Conservation (phyloP, 2,329 filamentous ascomycete genomes). For the Fusarium transvaalense region DNA sequence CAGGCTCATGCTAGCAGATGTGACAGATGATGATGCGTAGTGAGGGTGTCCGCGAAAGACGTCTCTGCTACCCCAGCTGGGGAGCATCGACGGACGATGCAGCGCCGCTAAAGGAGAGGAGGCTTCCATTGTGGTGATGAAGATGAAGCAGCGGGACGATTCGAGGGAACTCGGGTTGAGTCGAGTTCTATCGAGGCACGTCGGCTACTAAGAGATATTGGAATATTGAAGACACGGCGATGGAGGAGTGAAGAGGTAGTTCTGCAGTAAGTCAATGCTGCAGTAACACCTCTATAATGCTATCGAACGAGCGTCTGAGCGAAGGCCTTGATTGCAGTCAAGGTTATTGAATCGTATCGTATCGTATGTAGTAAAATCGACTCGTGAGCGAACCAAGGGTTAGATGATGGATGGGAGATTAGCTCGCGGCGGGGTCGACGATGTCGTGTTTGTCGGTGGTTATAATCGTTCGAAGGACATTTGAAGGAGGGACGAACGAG, state of each 20-base stretch:
- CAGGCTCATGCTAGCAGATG: slow-evolving; percentile 79
- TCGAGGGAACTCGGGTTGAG: slow-evolving; percentile 38
- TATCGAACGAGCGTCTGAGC: slow-evolving; percentile 32
- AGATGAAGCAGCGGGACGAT: slow-evolving; percentile 33
- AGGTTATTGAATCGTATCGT: slow-evolving; percentile 13
- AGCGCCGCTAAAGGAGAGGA: slow-evolving; percentile 95
- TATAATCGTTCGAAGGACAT: slow-evolving; percentile 53
- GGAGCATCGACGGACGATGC: slow-evolving; percentile 75
- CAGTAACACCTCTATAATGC: slow-evolving; percentile 44
- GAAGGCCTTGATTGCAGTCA: slow-evolving; percentile 10
- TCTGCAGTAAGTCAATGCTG: slow-evolving; percentile 53
- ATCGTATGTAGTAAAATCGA: slow-evolving; percentile 25
- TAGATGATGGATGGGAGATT: slow-evolving; percentile 36
- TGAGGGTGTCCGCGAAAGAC: slow-evolving; percentile 65
- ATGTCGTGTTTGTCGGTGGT: slow-evolving; percentile 48
- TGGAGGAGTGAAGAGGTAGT: slow-evolving; percentile 35
- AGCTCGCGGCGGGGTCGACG: slow-evolving; percentile 45
- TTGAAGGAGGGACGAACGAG: slow-evolving; percentile 45
- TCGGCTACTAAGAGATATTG: slow-evolving; percentile 43
- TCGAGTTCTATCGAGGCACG: slow-evolving; percentile 37
- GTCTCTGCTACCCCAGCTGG: slow-evolving; percentile 69
- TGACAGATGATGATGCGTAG: slow-evolving; percentile 66
- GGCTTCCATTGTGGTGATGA: slow-evolving; percentile 77
- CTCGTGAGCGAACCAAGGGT: slow-evolving; percentile 28
- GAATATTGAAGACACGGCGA: slow-evolving; percentile 43